These are phyloP conservation scores for Macrophomina pseudophaseolina DNA, from an alignment of 2,329 filamentous ascomycete species.

Conservation along the genomic window DNA sequence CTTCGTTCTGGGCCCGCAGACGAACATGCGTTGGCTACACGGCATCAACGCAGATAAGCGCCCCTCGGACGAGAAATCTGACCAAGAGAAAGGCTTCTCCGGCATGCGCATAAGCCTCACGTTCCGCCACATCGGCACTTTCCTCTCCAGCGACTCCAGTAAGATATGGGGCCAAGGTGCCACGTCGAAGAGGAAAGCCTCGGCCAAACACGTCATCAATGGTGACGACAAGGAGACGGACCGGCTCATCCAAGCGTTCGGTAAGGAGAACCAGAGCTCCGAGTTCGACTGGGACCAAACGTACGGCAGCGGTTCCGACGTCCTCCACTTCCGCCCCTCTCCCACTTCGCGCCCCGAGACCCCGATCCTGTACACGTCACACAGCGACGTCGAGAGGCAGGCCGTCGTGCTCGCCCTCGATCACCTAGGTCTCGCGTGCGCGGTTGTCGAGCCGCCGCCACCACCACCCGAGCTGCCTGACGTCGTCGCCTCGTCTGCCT, in stretches of 20 bases:
- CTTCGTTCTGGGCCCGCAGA: slow-evolving; percentile 77
- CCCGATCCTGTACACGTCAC: slow-evolving; percentile 47
- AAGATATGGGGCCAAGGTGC: slow-evolving; percentile 94
- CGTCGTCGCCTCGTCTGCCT: too few species aligned
- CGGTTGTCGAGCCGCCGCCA: slow-evolving; percentile 28
- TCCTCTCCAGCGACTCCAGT: slow-evolving; percentile 66
- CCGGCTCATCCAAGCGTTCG: slow-evolving; percentile 77
- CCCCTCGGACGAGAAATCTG: slow-evolving; percentile 66
- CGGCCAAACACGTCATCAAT: slow-evolving; percentile 67
- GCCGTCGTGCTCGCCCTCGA: slow-evolving; percentile 41
- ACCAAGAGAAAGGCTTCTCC: slow-evolving; percentile 71
- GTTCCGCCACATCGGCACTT: slow-evolving; percentile 88
- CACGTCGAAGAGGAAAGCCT: slow-evolving; percentile 65
- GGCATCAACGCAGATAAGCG: slow-evolving; percentile 90
- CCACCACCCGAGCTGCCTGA: slow-evolving; percentile 29
- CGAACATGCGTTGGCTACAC: slow-evolving; percentile 89
- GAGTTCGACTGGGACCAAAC: slow-evolving; percentile 74
- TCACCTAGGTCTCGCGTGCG: slow-evolving; percentile 33
- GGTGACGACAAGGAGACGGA: slow-evolving; percentile 70
- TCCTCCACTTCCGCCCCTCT: slow-evolving; percentile 63
- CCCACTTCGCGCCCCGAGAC: slow-evolving; percentile 31
- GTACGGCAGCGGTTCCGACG: slow-evolving; percentile 85
- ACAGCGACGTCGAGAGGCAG: slow-evolving; percentile 36
- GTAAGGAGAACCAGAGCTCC: slow-evolving; percentile 75
- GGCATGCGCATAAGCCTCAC: slow-evolving; percentile 89